A percentile compares a stretch with the other conserved stretches of the same genome.
Conservation (phyloP, 2,329 filamentous ascomycete species). For the Paecilomyces sp. region DNA sequence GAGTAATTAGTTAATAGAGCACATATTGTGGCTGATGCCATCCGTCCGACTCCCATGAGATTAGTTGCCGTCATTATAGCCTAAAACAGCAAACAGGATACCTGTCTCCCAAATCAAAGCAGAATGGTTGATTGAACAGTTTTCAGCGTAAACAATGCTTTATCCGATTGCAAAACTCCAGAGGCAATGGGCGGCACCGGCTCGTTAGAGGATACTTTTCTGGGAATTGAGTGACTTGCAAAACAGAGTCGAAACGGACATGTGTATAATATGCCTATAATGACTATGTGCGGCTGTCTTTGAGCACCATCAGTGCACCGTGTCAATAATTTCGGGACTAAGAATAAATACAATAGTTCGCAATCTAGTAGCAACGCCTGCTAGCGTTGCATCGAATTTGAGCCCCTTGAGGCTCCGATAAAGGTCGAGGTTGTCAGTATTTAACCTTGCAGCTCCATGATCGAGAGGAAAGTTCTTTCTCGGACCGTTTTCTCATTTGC, state of each 20-base stretch:
- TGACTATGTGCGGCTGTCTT: neutral
- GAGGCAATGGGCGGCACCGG: too few relatives aligned
- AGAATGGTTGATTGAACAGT: neutral
- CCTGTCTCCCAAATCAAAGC: neutral
- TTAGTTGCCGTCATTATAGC: neutral
- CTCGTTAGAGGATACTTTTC: too few relatives aligned
- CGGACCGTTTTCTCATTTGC: neutral
- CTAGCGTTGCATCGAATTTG: neutral
- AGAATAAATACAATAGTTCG: neutral
- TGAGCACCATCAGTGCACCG: neutral
- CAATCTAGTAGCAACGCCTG: neutral
- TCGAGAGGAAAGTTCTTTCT: neutral
- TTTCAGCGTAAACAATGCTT: neutral
- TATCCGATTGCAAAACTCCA: neutral
- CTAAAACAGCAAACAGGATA: neutral
- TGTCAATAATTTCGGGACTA: neutral
- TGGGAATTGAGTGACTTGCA: neutral
- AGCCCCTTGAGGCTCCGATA: neutral
- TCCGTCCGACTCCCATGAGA: neutral
- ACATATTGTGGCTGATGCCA: neutral
- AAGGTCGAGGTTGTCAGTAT: neutral
- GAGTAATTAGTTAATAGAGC: neutral
- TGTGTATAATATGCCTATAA: neutral
- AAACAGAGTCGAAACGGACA: neutral
- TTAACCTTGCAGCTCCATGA: neutral